These are phyloP conservation scores for Leptomonas pyrrhocoris DNA, from an alignment of 208 protist species.

Conservation along the genomic window DNA sequence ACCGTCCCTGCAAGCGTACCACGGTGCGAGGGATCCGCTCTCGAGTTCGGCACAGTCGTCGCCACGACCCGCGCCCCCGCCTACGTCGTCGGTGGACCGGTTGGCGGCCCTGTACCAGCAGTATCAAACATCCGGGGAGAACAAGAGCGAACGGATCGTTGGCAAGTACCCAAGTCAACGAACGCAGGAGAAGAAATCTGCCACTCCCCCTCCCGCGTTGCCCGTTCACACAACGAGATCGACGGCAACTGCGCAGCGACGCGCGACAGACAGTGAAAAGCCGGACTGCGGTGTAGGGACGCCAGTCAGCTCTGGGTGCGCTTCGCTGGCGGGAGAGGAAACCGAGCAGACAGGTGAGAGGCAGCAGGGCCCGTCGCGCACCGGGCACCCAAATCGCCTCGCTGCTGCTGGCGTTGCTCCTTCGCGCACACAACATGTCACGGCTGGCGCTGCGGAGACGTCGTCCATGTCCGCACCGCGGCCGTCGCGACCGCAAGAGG, in stretches of 20 bases:
- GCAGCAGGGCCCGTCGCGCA: not conserved
- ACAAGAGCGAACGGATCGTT: not conserved
- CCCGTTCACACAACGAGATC: not conserved
- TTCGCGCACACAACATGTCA: not conserved
- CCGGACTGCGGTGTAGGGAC: not conserved
- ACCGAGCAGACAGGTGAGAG: not conserved
- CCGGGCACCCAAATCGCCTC: not conserved
- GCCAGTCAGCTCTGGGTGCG: not conserved
- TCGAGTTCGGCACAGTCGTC: not conserved
- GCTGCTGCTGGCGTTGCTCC: not conserved
- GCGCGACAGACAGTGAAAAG: not conserved
- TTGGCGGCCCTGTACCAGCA: slow-evolving; percentile 27
- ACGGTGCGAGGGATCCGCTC: not conserved
- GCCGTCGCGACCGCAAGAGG: not conserved
- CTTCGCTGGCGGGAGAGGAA: not conserved
- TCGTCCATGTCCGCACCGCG: not conserved
- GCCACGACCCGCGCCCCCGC: not conserved
- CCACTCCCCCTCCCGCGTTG: slow-evolving; percentile 4
- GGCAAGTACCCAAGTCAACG: not conserved
- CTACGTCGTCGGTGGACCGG: slow-evolving; percentile 16
- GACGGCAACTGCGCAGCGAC: not conserved
- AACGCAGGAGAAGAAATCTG: not conserved
- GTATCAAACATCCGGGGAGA: slow-evolving; percentile 8
- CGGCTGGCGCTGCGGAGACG: not conserved
- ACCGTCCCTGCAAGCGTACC: not conserved